Evolutionary conservation across 192 early-diverging fungal species (phyloP).

Genomic region (Dissophora globulifera): DNA sequence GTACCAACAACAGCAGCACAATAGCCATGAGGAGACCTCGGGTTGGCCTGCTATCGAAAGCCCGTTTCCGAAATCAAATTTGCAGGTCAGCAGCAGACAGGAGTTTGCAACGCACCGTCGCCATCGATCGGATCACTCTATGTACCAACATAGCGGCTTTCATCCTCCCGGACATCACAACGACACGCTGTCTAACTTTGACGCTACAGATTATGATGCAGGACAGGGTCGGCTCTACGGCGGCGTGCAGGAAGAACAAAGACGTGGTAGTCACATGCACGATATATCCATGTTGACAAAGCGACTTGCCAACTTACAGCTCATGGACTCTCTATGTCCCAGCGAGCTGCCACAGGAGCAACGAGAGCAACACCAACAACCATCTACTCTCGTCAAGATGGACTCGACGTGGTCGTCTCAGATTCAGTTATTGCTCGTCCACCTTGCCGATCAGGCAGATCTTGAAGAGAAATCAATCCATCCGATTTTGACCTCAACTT

Average conservation of each 20-base stretch:
- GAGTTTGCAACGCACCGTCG: too few species aligned
- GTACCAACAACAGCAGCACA: too few species aligned
- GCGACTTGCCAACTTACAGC: slow-evolving; percentile 29
- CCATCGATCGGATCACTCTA: too few species aligned
- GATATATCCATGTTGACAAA: slow-evolving; percentile 35
- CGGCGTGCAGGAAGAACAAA: not conserved
- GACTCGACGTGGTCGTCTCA: slow-evolving; percentile 23
- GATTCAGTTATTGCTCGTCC: slow-evolving; percentile 10
- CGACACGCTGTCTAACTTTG: too few species aligned
- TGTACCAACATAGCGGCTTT: too few species aligned
- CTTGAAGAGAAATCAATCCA: not conserved
- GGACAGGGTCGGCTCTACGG: not conserved
- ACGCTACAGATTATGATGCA: too few species aligned
- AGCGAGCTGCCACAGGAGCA: not conserved
- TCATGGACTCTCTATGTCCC: slow-evolving; percentile 39
- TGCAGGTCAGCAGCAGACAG: too few species aligned
- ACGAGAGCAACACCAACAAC: not conserved
- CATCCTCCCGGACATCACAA: too few species aligned
- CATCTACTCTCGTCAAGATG: not conserved
- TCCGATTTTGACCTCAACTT: not conserved
- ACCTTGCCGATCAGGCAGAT: slow-evolving; percentile 32
- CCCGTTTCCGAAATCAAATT: too few species aligned
- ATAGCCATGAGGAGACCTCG: too few species aligned
- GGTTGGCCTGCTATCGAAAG: too few species aligned
- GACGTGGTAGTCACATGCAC: not conserved